Conservation (phyloP, 1,284 basidiomycete genomes). For the Ceratobasidium sp. region DNA sequence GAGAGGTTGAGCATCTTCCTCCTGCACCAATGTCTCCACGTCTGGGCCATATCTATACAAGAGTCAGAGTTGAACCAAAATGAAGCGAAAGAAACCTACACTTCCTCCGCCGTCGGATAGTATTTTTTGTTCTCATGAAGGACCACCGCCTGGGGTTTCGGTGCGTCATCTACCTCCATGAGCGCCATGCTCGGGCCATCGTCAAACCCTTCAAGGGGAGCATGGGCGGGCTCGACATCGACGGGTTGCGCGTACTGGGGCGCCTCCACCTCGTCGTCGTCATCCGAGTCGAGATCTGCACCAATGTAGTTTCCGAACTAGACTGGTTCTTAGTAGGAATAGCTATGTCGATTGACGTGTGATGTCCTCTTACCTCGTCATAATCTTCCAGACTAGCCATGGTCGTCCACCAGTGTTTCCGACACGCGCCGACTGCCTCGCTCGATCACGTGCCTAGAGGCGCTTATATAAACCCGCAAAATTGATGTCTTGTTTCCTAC, state of each 20-base stretch:
- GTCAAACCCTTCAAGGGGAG: conserved; percentile 82
- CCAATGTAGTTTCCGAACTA: conserved; percentile 96
- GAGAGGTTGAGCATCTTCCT: conserved; percentile 97
- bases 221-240: conserved; percentile 53
- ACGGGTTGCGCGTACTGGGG: conserved; percentile 57
- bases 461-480: conserved; percentile 24
- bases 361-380: conserved; percentile 65
- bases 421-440: background rate
- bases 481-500: background rate
- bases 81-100: conserved; percentile 55
- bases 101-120: conserved; percentile 92
- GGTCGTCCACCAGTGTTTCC: conserved; percentile 22
- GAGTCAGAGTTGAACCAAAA: conserved; percentile 24
- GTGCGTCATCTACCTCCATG: conserved; percentile 79
- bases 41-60: conserved; percentile 79
- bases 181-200: conserved; percentile 73
- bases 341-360: background rate
- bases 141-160: conserved; percentile 84
- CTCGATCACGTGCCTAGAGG: conserved; percentile 11
- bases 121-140: conserved; percentile 99
- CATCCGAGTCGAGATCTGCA: conserved; percentile 91
- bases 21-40: conserved; percentile 97
- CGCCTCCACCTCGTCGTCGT: conserved; percentile 68
- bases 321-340: conserved; percentile 46
- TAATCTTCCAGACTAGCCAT: conserved; percentile 75